phyloP scores from a whole-genome alignment of 805 yeast genomes.

The Ogataea wickerhamii region DNA sequence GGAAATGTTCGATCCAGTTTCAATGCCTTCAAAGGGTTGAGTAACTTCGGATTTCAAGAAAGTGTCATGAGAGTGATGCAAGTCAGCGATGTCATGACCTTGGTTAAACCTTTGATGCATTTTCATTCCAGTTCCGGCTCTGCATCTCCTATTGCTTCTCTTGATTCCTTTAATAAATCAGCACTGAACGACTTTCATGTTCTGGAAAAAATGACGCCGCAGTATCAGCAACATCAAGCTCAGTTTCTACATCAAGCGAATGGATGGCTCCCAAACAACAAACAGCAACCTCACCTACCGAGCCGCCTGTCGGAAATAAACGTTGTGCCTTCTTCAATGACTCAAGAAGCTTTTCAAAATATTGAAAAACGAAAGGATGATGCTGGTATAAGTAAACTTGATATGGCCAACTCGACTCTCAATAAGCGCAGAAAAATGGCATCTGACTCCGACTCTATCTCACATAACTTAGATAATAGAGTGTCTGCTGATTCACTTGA shows the following conservation, averaged over 20 bases:
- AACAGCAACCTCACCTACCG: slow-evolving; percentile 5
- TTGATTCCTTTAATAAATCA: slow-evolving; percentile 43
- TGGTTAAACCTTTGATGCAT: slow-evolving; percentile 59
- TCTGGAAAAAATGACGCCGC: slow-evolving; percentile 17
- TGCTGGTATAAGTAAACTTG: slow-evolving; percentile 23
- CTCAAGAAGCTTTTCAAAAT: neutral
- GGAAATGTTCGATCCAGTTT: slow-evolving; percentile 17
- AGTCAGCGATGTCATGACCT: slow-evolving; percentile 74
- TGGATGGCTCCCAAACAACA: slow-evolving; percentile 14
- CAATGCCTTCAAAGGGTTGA: slow-evolving; percentile 43
- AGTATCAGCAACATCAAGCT: slow-evolving; percentile 17
- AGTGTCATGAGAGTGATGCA: slow-evolving; percentile 69
- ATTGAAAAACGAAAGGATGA: slow-evolving; percentile 12
- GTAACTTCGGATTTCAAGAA: slow-evolving; percentile 61
- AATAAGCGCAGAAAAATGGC: slow-evolving; percentile 32
- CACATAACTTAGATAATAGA: neutral
- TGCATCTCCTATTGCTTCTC: slow-evolving; percentile 48
- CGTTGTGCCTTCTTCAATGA: neutral
- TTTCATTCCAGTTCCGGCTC: slow-evolving; percentile 43
- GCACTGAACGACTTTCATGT: slow-evolving; percentile 18
- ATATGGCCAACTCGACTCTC: slow-evolving; percentile 33
- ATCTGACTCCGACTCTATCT: slow-evolving; percentile 1
- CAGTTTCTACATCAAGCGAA: slow-evolving; percentile 26
- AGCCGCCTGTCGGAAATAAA: slow-evolving; percentile 9
- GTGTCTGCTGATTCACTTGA: slow-evolving; percentile 3